These are phyloP conservation scores for Kluyveromyces siamensis DNA, from an alignment of 805 yeast genomes.

Conservation along the genomic window DNA sequence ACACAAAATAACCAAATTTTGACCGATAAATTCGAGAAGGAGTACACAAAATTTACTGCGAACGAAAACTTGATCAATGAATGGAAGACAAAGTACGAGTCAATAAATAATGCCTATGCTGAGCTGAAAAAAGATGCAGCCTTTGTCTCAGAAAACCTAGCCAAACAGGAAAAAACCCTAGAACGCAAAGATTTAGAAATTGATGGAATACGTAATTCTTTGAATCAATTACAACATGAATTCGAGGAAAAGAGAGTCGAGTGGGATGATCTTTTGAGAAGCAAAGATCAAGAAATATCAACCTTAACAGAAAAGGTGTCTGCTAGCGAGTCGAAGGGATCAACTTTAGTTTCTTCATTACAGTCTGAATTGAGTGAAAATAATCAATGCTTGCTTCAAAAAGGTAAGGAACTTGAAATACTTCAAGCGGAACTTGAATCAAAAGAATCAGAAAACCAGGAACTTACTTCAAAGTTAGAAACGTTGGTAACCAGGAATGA, in stretches of 20 bases:
- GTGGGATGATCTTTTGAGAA: not conserved
- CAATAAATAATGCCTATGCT: not conserved
- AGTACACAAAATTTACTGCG: conserved; percentile 21
- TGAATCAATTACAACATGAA: not conserved
- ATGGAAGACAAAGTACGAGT: conserved; percentile 16
- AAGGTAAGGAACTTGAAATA: conserved; percentile 24
- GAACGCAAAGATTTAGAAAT: not conserved
- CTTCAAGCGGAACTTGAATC: conserved; percentile 12
- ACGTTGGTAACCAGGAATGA: conserved; percentile 3
- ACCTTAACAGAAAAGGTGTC: not conserved
- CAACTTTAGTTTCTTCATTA: not conserved
- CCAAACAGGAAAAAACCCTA: not conserved
- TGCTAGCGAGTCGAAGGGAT: not conserved
- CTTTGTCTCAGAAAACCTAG: not conserved
- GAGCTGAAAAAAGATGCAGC: not conserved
- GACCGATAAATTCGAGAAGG: conserved; percentile 11
- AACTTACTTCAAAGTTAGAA: conserved; percentile 3
- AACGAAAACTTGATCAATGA: conserved; percentile 25
- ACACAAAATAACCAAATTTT: conserved; percentile 21
- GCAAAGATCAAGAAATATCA: not conserved
- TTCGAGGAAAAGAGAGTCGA: not conserved
- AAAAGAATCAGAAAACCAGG: conserved; percentile 6
- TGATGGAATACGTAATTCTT: not conserved
- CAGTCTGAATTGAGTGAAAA: conserved; percentile 7
- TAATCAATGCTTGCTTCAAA: conserved; percentile 13